phyloP scores from a whole-genome alignment of 1,139 yeast species.

The Schizosaccharomyces versatilis region DNA sequence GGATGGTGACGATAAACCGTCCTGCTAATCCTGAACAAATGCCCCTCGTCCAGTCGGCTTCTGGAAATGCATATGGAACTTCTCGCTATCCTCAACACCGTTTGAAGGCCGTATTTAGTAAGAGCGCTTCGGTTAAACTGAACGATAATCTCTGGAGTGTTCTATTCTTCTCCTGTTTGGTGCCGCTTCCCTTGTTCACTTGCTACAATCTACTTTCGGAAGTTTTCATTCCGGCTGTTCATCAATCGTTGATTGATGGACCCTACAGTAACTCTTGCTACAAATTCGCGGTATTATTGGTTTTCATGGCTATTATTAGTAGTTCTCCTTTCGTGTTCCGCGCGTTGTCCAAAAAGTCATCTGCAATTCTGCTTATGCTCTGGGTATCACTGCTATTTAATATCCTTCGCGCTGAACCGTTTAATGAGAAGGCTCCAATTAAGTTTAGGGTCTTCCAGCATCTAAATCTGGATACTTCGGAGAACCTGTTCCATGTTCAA shows the following conservation, averaged over 20 bases:
- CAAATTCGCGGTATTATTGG: background rate
- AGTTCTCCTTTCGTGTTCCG: slow-evolving; percentile 10
- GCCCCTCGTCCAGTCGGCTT: slow-evolving; percentile 2
- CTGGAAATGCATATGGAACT: slow-evolving; percentile 4
- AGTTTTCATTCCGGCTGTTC: slow-evolving; percentile 12
- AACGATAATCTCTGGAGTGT: slow-evolving; percentile 8
- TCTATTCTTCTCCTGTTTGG: slow-evolving; percentile 5
- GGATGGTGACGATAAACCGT: slow-evolving; percentile 2
- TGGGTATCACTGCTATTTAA: slow-evolving; percentile 12
- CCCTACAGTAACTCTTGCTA: slow-evolving; percentile 2
- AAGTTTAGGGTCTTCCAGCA: slow-evolving; percentile 13
- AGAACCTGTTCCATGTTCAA: slow-evolving; percentile 4
- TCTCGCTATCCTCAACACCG: slow-evolving; percentile 5
- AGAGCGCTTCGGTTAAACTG: slow-evolving; percentile 6
- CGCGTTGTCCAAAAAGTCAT: slow-evolving; percentile 5
- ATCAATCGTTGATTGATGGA: slow-evolving; percentile 13
- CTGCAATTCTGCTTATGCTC: slow-evolving; percentile 11
- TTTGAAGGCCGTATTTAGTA: background rate
- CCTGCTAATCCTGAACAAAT: slow-evolving; percentile 3
- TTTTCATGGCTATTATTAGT: slow-evolving; percentile 9
- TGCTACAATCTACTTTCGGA: slow-evolving; percentile 12
- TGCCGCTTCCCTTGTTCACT: slow-evolving; percentile 10
- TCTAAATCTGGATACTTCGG: slow-evolving; percentile 11
- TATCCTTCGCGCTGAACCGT: slow-evolving; percentile 11
- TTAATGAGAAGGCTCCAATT: slow-evolving; percentile 12